Conservation (phyloP, 495 filamentous ascomycete genomes). For the Pyrenula massariospora region DNA sequence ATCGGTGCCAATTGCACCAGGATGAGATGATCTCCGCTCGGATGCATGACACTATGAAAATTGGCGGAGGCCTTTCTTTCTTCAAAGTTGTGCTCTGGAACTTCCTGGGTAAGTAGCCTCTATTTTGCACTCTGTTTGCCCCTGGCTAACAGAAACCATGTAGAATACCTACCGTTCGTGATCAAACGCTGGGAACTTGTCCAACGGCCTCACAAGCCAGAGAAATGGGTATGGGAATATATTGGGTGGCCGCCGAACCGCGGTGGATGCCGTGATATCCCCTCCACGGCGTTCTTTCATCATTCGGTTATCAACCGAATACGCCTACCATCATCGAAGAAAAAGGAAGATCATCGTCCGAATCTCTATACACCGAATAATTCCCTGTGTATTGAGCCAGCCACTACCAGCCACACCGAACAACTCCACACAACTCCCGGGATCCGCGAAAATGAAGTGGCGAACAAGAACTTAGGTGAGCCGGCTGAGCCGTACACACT, state of each 20-base stretch:
- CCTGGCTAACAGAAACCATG: conserved; percentile 60
- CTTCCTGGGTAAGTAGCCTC: conserved; percentile 40
- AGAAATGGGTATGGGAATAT: conserved; percentile 68
- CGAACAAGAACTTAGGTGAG: not conserved
- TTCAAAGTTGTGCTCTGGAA: conserved; percentile 11
- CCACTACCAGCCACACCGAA: not conserved
- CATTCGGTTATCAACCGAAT: conserved; percentile 55
- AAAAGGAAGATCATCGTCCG: conserved; percentile 1
- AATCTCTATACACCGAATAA: not conserved
- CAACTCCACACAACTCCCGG: not conserved
- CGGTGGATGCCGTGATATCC: conserved; percentile 75
- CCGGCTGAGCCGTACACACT: not conserved
- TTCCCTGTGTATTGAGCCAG: not conserved
- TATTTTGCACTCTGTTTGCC: conserved; percentile 40
- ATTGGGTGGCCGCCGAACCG: conserved; percentile 72
- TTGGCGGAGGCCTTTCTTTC: conserved; percentile 3
- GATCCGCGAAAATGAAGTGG: not conserved
- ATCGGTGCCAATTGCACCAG: not conserved
- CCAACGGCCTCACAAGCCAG: conserved; percentile 71
- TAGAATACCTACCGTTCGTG: conserved; percentile 47
- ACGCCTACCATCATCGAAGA: not conserved
- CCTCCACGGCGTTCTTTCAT: conserved; percentile 57
- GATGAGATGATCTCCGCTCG: not conserved
- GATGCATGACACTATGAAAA: conserved; percentile 4
- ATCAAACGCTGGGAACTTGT: conserved; percentile 65